Conservation (phyloP, 2,329 filamentous ascomycete genomes). For the Alternaria postmessia region DNA sequence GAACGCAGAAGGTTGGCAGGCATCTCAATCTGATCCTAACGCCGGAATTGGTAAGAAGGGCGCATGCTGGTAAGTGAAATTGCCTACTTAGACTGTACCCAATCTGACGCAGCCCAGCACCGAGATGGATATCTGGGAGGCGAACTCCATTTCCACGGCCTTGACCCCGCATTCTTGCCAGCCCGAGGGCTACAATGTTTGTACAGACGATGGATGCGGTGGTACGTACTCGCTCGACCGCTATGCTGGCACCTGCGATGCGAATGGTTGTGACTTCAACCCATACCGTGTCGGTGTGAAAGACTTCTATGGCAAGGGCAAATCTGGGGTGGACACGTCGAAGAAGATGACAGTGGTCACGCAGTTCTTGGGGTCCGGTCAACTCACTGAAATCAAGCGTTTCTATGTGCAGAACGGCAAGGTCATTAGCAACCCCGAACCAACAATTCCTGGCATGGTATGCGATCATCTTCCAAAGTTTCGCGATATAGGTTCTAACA, state of each 20-base stretch:
- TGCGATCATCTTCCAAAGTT: neutral
- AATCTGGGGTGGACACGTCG: slow-evolving; percentile 51
- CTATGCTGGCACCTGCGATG: slow-evolving; percentile 69
- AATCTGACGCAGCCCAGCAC: slow-evolving; percentile 34
- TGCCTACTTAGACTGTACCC: neutral
- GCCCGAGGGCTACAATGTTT: slow-evolving; percentile 59
- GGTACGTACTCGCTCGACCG: slow-evolving; percentile 61
- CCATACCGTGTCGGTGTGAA: slow-evolving; percentile 68
- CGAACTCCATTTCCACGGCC: slow-evolving; percentile 58
- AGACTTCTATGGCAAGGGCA: slow-evolving; percentile 67
- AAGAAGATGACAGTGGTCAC: slow-evolving; percentile 57
- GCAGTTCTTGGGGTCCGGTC: slow-evolving; percentile 55
- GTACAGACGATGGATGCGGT: slow-evolving; percentile 55
- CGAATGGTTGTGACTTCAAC: slow-evolving; percentile 70
- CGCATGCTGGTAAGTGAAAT: slow-evolving; percentile 61
- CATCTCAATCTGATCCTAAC: slow-evolving; percentile 62
- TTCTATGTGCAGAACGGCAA: slow-evolving; percentile 59
- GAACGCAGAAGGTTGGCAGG: slow-evolving; percentile 63
- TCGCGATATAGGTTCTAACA: neutral
- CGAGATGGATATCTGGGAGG: slow-evolving; percentile 60
- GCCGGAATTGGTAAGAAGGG: slow-evolving; percentile 62
- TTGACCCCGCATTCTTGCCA: slow-evolving; percentile 70
- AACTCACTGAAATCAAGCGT: slow-evolving; percentile 55
- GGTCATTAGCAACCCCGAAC: slow-evolving; percentile 55
- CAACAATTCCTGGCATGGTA: slow-evolving; percentile 54